phyloP scores from a whole-genome alignment of 148 eudicot species.

The Nepenthes gracilis region DNA sequence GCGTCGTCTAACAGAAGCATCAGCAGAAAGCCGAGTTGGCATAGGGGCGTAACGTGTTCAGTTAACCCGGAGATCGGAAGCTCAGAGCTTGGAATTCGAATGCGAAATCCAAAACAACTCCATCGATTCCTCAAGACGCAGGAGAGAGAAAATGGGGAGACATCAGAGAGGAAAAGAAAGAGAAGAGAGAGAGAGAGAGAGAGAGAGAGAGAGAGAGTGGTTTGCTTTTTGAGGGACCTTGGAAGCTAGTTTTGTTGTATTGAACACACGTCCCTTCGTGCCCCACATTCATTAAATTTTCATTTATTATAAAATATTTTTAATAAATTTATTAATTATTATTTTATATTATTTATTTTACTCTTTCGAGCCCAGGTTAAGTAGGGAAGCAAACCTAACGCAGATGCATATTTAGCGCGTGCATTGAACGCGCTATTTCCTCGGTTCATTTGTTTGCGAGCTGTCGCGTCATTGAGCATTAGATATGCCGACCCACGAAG shows the following conservation, averaged over 20 bases:
- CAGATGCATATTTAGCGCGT: too few relatives aligned
- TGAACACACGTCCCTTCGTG: constrained; percentile 35
- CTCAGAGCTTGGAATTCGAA: background rate
- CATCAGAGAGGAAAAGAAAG: background rate
- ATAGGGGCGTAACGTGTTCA: too few relatives aligned
- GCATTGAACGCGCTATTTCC: too few relatives aligned
- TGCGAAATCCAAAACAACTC: constrained; percentile 12
- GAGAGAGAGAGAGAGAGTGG: constrained; percentile 5
- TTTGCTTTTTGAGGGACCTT: constrained; percentile 6
- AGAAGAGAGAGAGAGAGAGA: constrained; percentile 7
- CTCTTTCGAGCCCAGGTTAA: background rate
- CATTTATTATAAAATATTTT: background rate
- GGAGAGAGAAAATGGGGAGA: constrained; percentile 2
- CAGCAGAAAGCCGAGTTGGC: background rate
- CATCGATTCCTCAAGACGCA: constrained; percentile 7
- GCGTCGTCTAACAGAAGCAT: constrained; percentile 7
- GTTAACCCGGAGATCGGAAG: background rate
- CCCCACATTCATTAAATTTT: too few relatives aligned
- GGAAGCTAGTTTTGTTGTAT: constrained; percentile 35
- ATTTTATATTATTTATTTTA: background rate
- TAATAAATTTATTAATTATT: background rate
- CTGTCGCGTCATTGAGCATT: too few relatives aligned
- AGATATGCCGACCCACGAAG: too few relatives aligned
- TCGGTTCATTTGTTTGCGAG: too few relatives aligned
- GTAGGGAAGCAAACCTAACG: too few relatives aligned